phyloP scores from a whole-genome alignment of 2,329 filamentous ascomycete genomes.

The Orbilia ellipsospora region DNA sequence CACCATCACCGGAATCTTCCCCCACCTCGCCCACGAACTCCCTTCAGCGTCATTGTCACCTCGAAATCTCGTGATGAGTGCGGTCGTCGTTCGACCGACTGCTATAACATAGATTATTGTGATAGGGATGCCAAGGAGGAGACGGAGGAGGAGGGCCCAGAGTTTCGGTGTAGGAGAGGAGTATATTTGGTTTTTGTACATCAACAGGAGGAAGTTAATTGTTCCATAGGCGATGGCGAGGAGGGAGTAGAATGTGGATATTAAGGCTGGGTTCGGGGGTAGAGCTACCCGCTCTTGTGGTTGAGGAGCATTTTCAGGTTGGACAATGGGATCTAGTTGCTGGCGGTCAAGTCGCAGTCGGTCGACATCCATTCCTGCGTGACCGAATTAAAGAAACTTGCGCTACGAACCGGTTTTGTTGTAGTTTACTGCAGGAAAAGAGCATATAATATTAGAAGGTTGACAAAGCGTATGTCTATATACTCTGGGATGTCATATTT shows the following conservation, averaged over 20 bases:
- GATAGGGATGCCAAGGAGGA: neutral
- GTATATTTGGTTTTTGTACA: conserved; percentile 2
- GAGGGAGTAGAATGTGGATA: neutral
- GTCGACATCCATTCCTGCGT: no score
- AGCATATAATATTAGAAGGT: no score
- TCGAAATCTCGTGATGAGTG: neutral
- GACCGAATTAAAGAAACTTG: no score
- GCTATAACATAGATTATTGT: neutral
- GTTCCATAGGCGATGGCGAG: neutral
- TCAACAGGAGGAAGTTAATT: neutral
- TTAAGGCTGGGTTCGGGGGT: neutral
- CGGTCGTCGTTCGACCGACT: neutral
- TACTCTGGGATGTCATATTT: no score
- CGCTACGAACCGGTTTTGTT: no score
- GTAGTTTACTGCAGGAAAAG: no score
- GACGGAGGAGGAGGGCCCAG: neutral
- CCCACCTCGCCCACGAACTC: neutral
- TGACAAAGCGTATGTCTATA: no score
- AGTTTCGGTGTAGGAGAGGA: neutral
- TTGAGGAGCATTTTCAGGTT: no score
- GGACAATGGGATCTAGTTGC: no score
- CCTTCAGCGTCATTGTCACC: neutral
- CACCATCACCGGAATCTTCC: neutral
- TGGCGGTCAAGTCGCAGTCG: neutral
- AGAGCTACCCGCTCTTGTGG: no score